phyloP scores from a whole-genome alignment of 768 basidiomycete genomes.

The Cubamyces sp. region DNA sequence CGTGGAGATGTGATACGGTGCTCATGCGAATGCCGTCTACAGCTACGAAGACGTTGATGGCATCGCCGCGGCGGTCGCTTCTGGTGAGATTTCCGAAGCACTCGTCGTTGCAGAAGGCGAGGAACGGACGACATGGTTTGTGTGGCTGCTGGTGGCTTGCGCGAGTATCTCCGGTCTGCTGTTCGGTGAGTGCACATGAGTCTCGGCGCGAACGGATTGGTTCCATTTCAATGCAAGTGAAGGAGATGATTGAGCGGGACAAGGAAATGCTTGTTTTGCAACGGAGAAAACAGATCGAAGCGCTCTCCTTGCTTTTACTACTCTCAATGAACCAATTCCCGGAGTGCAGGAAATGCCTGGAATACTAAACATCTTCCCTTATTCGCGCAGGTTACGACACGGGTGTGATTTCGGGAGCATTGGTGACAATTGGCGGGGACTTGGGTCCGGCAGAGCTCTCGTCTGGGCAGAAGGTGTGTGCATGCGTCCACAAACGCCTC shows the following conservation, averaged over 20 bases:
- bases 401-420: slow-evolving; percentile 79
- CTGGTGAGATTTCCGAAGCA: slow-evolving; percentile 61
- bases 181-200: slow-evolving; percentile 56
- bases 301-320: too few relatives aligned
- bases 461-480: slow-evolving; percentile 61
- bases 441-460: slow-evolving; percentile 61
- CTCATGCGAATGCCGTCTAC: background rate
- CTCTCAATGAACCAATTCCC: too few relatives aligned
- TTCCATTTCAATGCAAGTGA: background rate
- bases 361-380: background rate
- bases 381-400: slow-evolving; percentile 72
- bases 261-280: too few relatives aligned
- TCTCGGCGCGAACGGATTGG: background rate
- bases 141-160: slow-evolving; percentile 76
- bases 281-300: too few relatives aligned
- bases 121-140: slow-evolving; percentile 69
- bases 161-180: slow-evolving; percentile 78
- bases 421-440: slow-evolving; percentile 72
- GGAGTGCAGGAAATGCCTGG: too few relatives aligned
- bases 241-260: too few relatives aligned
- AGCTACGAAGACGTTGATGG: slow-evolving; percentile 13
- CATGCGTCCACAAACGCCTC: too few relatives aligned
- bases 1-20: too few relatives aligned
- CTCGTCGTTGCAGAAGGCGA: slow-evolving; percentile 66
- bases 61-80: slow-evolving; percentile 17